These are phyloP conservation scores for Tetrahymena malaccensis DNA, from an alignment of 73 alveolate genomes.

Conservation along the genomic window DNA sequence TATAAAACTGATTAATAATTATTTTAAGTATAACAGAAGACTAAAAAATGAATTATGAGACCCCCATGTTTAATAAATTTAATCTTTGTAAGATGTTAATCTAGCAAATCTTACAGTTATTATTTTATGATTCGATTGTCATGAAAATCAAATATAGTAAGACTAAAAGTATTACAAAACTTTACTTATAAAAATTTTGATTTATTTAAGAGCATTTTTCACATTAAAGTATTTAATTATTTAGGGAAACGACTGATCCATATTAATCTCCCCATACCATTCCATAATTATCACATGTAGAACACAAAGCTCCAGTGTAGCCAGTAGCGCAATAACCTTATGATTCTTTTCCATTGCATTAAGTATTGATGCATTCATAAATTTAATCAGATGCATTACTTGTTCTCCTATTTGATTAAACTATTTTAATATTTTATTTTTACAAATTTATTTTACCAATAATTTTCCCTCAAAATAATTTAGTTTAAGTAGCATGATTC, in stretches of 20 bases:
- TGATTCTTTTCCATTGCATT: neutral
- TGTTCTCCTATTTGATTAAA: neutral
- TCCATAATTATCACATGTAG: neutral
- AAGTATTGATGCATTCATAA: neutral
- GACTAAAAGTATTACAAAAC: neutral
- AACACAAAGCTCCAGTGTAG: neutral
- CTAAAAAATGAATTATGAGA: neutral
- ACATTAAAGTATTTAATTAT: neutral
- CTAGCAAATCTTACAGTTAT: neutral
- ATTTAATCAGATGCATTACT: neutral
- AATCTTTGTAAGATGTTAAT: neutral
- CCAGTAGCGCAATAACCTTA: neutral
- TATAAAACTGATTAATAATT: neutral
- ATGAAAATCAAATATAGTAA: neutral
- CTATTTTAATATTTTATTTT: neutral
- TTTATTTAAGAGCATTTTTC: neutral
- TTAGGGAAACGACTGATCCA: neutral
- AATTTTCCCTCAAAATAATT: neutral
- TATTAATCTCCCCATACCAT: neutral
- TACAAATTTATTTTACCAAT: neutral
- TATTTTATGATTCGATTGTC: neutral
- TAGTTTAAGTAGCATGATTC: neutral
- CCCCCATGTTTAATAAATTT: neutral
- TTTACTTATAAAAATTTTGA: neutral
- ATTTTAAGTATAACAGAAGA: neutral